Conservation (phyloP, 1,284 basidiomycete genomes). For the Paramarasmius palmivorus region DNA sequence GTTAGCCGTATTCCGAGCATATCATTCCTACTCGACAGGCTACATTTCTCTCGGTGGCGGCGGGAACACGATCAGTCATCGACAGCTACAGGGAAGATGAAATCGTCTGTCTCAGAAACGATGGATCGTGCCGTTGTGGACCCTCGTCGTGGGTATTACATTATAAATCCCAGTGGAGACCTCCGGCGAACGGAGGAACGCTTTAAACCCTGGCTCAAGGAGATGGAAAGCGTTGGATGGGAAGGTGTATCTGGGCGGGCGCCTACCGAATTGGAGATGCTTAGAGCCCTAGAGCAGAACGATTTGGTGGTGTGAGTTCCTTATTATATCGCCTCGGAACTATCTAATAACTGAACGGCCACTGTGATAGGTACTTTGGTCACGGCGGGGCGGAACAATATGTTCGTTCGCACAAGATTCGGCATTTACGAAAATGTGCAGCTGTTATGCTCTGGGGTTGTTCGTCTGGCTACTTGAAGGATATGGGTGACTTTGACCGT, state of each 20-base stretch:
- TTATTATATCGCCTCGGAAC: conserved; percentile 1
- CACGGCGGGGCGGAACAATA: conserved; percentile 97
- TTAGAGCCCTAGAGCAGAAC: conserved; percentile 65
- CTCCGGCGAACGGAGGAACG: conserved; percentile 81
- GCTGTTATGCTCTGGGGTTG: conserved; percentile 99
- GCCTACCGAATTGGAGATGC: conserved; percentile 82
- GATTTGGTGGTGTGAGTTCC: conserved; percentile 86
- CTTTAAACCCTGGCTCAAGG: conserved; percentile 77
- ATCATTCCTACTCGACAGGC: conserved; percentile 84
- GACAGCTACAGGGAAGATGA: conserved; percentile 3
- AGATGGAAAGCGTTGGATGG: conserved; percentile 78
- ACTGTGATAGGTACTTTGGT: conserved; percentile 83
- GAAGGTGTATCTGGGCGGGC: conserved; percentile 75
- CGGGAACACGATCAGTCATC: conserved; percentile 19
- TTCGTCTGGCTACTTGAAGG: conserved; percentile 86
- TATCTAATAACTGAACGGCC: conserved; percentile 13
- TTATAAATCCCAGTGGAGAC: conserved; percentile 94
- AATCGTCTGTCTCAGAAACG: conserved; percentile 7
- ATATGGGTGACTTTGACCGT: conserved; percentile 93
- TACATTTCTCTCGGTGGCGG: conserved; percentile 58
- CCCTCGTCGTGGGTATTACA: conserved; percentile 73
- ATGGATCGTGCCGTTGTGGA: conserved; percentile 60
- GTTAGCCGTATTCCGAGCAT: conserved; percentile 91
- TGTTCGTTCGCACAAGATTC: conserved; percentile 82
- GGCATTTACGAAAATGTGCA: conserved; percentile 81